Conservation (phyloP, 2,329 filamentous ascomycete genomes). For the Nothopassalora personata region DNA sequence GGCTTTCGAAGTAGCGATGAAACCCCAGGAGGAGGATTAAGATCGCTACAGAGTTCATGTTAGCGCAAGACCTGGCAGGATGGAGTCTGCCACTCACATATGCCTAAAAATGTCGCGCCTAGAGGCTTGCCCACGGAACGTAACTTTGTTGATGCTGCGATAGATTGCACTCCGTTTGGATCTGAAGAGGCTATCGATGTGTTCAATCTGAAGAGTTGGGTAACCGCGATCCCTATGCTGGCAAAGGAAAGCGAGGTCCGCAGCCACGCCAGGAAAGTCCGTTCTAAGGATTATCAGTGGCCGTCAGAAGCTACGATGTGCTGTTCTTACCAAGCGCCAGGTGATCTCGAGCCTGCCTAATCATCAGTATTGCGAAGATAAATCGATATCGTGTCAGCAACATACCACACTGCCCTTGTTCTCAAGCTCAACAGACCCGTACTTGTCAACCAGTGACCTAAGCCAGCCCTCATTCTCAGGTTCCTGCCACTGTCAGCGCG, state of each 20-base stretch:
- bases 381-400: not conserved
- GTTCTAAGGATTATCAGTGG: slow-evolving; percentile 48
- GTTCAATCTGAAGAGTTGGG: slow-evolving; percentile 79
- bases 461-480: slow-evolving; percentile 45
- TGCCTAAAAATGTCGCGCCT: slow-evolving; percentile 69
- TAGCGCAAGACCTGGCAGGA: not conserved
- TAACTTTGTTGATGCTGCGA: slow-evolving; percentile 34
- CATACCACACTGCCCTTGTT: slow-evolving; percentile 69
- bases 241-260: slow-evolving; percentile 77
- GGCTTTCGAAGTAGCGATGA: slow-evolving; percentile 69
- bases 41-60: slow-evolving; percentile 47
- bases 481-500: slow-evolving; percentile 8
- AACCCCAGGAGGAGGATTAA: slow-evolving; percentile 71
- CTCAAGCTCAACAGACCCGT: slow-evolving; percentile 68
- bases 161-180: slow-evolving; percentile 7
- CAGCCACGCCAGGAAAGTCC: slow-evolving; percentile 81
- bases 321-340: slow-evolving; percentile 62
- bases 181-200: slow-evolving; percentile 48
- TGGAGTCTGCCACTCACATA: slow-evolving; percentile 37
- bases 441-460: slow-evolving; percentile 52
- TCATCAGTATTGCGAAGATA: not conserved
- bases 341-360: slow-evolving; percentile 61
- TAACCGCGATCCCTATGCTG: slow-evolving; percentile 75
- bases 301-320: slow-evolving; percentile 3
- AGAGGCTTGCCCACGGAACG: slow-evolving; percentile 66